Evolutionary conservation across 2,329 filamentous ascomycete species (phyloP).

Genomic region (Ceratocystis huliohia): DNA sequence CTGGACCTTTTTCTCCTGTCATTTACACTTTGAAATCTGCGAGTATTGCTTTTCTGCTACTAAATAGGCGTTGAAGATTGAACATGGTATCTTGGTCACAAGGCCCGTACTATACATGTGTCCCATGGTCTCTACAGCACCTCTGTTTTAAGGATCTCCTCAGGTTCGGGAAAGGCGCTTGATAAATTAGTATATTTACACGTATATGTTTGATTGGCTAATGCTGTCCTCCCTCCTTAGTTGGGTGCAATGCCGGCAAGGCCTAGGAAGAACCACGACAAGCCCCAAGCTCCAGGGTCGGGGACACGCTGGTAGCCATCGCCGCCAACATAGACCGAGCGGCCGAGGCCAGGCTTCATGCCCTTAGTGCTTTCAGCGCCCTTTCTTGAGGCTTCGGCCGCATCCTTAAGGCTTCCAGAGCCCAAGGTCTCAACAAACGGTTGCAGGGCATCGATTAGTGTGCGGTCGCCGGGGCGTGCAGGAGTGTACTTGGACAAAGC

Average conservation of each 20-base stretch:
- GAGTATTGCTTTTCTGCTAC: constrained; percentile 24
- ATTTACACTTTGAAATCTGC: constrained; percentile 25
- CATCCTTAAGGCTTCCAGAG: constrained; percentile 54
- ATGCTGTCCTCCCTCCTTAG: background rate
- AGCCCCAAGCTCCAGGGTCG: constrained; percentile 55
- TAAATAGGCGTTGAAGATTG: constrained; percentile 32
- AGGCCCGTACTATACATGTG: background rate
- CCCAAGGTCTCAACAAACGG: constrained; percentile 70
- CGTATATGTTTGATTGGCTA: background rate
- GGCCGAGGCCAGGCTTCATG: constrained; percentile 78
- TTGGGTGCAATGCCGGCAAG: constrained; percentile 39
- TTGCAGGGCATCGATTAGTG: constrained; percentile 75
- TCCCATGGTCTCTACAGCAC: background rate
- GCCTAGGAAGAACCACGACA: constrained; percentile 72
- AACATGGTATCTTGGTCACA: constrained; percentile 18
- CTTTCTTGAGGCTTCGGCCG: constrained; percentile 59
- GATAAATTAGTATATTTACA: background rate
- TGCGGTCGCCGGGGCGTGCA: constrained; percentile 77
- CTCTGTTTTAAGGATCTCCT: no score
- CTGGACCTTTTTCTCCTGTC: constrained; percentile 25
- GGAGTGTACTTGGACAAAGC: constrained; percentile 75
- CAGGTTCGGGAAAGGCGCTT: background rate
- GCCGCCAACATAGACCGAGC: constrained; percentile 35
- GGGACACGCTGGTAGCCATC: constrained; percentile 37
- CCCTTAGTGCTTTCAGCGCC: constrained; percentile 77